Evolutionary conservation across 2,329 filamentous ascomycete genomes (phyloP).

Genomic region (Kalaharituber pfeilii): DNA sequence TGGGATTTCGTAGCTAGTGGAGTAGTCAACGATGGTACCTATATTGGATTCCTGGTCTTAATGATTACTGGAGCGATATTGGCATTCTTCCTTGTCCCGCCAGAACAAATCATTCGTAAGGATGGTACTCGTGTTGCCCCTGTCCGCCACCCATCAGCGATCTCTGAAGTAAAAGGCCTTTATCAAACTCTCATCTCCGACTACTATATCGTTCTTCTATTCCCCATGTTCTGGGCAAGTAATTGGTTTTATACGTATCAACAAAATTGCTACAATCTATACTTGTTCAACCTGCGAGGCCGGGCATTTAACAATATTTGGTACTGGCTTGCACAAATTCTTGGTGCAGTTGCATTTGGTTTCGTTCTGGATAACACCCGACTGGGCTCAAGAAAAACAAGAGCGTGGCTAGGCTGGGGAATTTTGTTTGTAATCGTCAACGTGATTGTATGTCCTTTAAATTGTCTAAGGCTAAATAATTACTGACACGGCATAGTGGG

Average conservation of each 20-base stretch:
- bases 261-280: conserved; percentile 54
- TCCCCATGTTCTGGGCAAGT: conserved; percentile 65
- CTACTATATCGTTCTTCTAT: conserved; percentile 55
- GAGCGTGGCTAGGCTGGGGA: conserved; percentile 47
- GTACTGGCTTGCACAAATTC: conserved; percentile 65
- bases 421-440: conserved; percentile 54
- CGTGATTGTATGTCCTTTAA: conserved; percentile 25
- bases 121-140: conserved; percentile 45
- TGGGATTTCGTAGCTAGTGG: conserved; percentile 30
- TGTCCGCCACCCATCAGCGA: conserved; percentile 18
- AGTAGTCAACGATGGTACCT: conserved; percentile 59
- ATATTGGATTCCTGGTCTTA: conserved; percentile 72
- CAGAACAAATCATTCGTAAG: conserved; percentile 51
- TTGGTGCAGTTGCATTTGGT: conserved; percentile 58
- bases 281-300: conserved; percentile 56
- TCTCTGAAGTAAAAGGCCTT: conserved; percentile 53
- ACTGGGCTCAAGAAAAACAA: conserved; percentile 43
- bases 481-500: conserved; percentile 10
- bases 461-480: background rate
- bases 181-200: conserved; percentile 54
- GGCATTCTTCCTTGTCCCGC: conserved; percentile 52
- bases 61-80: conserved; percentile 56
- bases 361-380: conserved; percentile 45
- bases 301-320: conserved; percentile 54
- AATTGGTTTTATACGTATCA: conserved; percentile 73